phyloP scores from a whole-genome alignment of 176 grass and related monocot species.

The Leersia perrieri region DNA sequence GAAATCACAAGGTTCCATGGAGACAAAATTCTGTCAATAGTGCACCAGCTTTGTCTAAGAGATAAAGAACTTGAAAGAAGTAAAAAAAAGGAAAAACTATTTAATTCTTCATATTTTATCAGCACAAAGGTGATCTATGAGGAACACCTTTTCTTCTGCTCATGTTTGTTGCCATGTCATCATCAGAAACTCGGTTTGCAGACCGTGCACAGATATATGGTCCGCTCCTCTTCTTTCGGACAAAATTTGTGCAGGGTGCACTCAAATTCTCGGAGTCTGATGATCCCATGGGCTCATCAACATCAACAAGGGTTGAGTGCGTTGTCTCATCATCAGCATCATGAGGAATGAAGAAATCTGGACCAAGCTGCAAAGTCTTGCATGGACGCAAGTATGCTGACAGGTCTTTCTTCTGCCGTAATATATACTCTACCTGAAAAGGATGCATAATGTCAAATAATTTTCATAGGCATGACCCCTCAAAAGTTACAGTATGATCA shows the following conservation, averaged over 20 bases:
- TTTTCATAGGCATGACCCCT: constrained; percentile 11
- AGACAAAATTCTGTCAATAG: constrained; percentile 59
- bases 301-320: constrained; percentile 83
- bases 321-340: constrained; percentile 91
- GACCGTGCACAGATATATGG: constrained; percentile 73
- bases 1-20: constrained; percentile 47
- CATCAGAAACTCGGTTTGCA: constrained; percentile 62
- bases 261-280: constrained; percentile 92
- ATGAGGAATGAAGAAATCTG: constrained; percentile 93
- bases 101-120: constrained; percentile 42
- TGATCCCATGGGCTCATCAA: constrained; percentile 77
- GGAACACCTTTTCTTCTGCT: constrained; percentile 96
- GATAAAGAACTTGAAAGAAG: constrained; percentile 35
- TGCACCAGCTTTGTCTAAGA: constrained; percentile 48
- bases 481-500: constrained; percentile 3
- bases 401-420: constrained; percentile 71
- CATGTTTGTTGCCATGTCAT: constrained; percentile 77
- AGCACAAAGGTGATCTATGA: constrained; percentile 93
- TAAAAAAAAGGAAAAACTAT: constrained; percentile 25
- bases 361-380: constrained; percentile 87
- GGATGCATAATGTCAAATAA: constrained; percentile 14
- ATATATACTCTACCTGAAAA: constrained; percentile 84
- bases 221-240: constrained; percentile 59
- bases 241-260: constrained; percentile 54
- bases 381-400: constrained; percentile 73